These are phyloP conservation scores for Solanum ossicruentum DNA, from an alignment of 257 asterid genomes.

Conservation along the genomic window DNA sequence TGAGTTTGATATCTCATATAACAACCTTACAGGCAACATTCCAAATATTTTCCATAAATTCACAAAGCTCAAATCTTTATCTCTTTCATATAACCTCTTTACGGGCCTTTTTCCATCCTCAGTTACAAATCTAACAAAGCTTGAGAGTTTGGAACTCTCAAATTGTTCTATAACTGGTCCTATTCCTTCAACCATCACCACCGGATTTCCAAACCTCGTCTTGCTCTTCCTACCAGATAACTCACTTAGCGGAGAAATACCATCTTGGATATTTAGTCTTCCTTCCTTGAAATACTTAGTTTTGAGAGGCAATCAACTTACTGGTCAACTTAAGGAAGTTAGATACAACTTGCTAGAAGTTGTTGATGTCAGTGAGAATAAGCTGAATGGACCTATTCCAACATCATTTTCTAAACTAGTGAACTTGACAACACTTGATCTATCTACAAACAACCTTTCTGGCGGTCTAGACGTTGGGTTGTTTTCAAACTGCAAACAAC, in stretches of 20 bases:
- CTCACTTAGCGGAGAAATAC: neutral
- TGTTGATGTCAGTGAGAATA: neutral
- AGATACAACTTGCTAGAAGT: neutral
- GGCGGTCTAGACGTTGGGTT: neutral
- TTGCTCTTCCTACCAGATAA: neutral
- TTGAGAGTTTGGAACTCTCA: neutral
- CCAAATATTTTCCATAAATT: neutral
- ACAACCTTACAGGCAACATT: constrained; percentile 8
- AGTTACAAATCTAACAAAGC: neutral
- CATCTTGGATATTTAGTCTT: neutral
- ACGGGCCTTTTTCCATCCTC: neutral
- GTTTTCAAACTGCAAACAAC: constrained; percentile 7
- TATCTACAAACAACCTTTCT: neutral
- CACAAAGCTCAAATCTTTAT: neutral
- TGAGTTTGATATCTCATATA: constrained; percentile 4
- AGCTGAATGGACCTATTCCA: neutral
- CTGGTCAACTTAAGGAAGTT: neutral
- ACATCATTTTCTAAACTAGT: neutral
- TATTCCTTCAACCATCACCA: neutral
- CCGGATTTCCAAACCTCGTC: neutral
- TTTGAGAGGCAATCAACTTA: neutral
- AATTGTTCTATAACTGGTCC: neutral
- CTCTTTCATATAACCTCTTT: neutral
- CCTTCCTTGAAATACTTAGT: neutral
- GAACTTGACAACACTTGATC: neutral